Evolutionary conservation across 225 moss, liverwort and hornwort genomes (phyloP), one percentile per base, ranked within the genome.

Genomic region (Bryum argenteum): DNA sequence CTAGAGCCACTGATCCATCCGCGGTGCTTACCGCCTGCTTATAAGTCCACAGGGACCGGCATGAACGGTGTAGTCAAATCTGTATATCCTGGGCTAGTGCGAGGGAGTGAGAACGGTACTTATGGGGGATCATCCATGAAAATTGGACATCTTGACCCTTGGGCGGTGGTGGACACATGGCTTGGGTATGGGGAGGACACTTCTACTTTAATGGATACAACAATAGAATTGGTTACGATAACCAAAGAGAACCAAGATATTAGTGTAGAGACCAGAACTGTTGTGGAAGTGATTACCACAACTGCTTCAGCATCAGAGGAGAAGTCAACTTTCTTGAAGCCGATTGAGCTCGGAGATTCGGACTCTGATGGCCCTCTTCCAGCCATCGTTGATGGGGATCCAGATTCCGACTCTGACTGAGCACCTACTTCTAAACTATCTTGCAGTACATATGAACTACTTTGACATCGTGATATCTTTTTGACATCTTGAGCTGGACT

Each of bases 1-100:
- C 71, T 93, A 18, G 96, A 93, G 73, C 91, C 89, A 37, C 82
- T 96, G 28, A 93, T 96, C 81, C 96, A 96, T 75, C 93, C 93
- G 41, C 93, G 93, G 57, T 93, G 93, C 81, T 85, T 96, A 67
- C 96, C 93, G 44, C 85, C 90, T 78, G 87, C 84, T 33, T 67
- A 79, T 75, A 42, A 73, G 10, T 66, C 66, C 28, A 62, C 62
- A 16, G 91, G 82, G 39, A 67, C 63, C 51, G 69, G 72, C 58
- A 72, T 80, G 8, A 63, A 54, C 54, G 69, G 72, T 54, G 71
- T 80, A 6, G 60, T 47, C 28, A 69, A 50, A 22, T 48, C 44
- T 71, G 69, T 63, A 19, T 53, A 45, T 33, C 48, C 72, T 33
- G 67, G 81, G 39, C 70, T 85, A 61, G 71, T 75, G 20, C 48